Evolutionary conservation across 2,329 filamentous ascomycete species (phyloP).

Genomic region (Fusarium dlaminii): DNA sequence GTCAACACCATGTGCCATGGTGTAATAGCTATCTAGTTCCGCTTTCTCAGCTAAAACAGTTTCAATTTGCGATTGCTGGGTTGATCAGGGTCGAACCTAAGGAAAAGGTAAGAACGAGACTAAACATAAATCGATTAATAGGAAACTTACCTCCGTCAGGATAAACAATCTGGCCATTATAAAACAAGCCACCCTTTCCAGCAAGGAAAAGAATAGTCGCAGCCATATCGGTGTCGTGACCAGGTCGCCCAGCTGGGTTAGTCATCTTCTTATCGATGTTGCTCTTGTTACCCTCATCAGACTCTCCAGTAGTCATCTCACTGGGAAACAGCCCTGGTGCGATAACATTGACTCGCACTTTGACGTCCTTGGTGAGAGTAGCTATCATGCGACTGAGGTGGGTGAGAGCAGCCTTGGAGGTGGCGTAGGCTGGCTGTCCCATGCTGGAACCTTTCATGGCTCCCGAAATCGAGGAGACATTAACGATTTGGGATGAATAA

Average conservation of each 20-base stretch:
- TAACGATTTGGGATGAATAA: background rate
- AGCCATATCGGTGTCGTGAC: conserved; percentile 4
- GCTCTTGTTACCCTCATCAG: background rate
- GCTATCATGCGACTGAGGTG: conserved; percentile 14
- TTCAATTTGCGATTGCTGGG: background rate
- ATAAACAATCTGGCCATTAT: conserved; percentile 6
- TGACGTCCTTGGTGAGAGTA: conserved; percentile 6
- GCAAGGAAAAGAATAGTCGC: background rate
- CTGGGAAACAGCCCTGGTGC: background rate
- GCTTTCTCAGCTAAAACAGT: fast-evolving
- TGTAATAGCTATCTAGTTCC: background rate
- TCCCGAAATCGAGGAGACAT: background rate
- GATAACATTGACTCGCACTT: conserved; percentile 5
- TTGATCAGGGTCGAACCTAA: background rate
- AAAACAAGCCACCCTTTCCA: conserved; percentile 8
- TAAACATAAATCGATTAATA: fast-evolving
- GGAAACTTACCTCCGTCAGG: background rate
- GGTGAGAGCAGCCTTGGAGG: background rate
- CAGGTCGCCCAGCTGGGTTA: background rate
- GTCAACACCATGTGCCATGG: too few species aligned
- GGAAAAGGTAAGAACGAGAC: fast-evolving
- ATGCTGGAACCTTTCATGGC: background rate
- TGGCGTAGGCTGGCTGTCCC: background rate
- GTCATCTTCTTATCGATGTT: background rate
- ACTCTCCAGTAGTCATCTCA: conserved; percentile 5